phyloP scores from a whole-genome alignment of 306 rosid species.

The Erythrophleum fordii region DNA sequence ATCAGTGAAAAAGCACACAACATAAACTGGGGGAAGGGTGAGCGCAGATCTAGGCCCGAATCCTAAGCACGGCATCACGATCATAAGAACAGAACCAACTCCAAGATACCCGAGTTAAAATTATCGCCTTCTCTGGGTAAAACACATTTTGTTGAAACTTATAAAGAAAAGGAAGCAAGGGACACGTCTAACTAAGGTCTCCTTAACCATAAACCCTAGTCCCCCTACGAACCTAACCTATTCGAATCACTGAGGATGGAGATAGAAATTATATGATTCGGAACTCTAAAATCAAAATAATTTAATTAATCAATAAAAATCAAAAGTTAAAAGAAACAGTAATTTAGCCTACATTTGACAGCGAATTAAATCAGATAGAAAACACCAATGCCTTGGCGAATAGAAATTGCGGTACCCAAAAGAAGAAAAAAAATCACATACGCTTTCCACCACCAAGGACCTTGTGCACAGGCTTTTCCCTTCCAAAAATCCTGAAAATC shows the following conservation, averaged over 20 bases:
- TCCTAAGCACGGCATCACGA: not conserved
- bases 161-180: not conserved
- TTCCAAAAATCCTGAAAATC: slow-evolving; percentile 81
- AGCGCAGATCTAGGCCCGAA: slow-evolving; percentile 43
- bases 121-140: not conserved
- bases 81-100: not conserved
- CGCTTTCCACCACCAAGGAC: slow-evolving; percentile 97
- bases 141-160: not conserved
- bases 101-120: not conserved
- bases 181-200: slow-evolving; percentile 27
- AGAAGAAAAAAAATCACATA: slow-evolving; percentile 33
- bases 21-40: not conserved
- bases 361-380: not conserved
- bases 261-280: not conserved
- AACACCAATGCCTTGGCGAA: not conserved
- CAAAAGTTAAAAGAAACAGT: not conserved
- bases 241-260: not conserved
- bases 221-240: not conserved
- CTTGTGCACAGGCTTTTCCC: slow-evolving; percentile 81
- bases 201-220: slow-evolving; percentile 39
- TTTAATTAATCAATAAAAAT: no score
- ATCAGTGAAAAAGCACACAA: not conserved
- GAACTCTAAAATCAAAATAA: not conserved
- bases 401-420: not conserved
- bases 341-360: not conserved